Conservation (phyloP, 129 eudicot genomes). For the Chrysanthemum seticuspe region DNA sequence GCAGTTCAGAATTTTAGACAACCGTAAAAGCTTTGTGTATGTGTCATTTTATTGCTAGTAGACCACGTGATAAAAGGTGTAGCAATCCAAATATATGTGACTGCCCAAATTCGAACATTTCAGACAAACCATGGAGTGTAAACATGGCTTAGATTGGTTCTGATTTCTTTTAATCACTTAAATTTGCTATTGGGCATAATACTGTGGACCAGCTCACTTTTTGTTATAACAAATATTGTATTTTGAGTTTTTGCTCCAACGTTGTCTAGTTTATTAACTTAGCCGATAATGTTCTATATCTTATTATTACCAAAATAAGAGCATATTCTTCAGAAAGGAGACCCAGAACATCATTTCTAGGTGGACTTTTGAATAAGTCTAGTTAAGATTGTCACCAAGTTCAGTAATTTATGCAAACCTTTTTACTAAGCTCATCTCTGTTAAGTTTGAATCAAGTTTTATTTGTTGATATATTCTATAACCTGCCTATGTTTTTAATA, state of each 20-base stretch:
- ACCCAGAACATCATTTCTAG: constrained; percentile 2
- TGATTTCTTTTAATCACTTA: constrained; percentile 14
- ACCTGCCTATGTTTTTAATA: neutral
- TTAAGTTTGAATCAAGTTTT: neutral
- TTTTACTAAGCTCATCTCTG: neutral
- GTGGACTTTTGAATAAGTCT: constrained; percentile 20
- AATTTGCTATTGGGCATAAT: neutral
- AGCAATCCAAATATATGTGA: neutral
- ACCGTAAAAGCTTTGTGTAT: neutral
- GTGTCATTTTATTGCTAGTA: neutral
- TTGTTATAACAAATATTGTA: neutral
- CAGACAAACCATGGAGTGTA: neutral
- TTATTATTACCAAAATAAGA: constrained; percentile 3
- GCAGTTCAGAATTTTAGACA: neutral
- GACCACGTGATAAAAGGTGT: neutral
- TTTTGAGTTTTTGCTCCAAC: constrained; percentile 9
- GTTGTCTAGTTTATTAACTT: neutral
- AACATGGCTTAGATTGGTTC: neutral
- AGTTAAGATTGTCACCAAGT: neutral
- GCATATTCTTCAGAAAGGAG: constrained; percentile 7
- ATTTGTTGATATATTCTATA: constrained; percentile 8
- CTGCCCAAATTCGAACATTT: neutral
- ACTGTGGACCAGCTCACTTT: neutral
- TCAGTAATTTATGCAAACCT: constrained; percentile 12
- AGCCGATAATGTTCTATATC: constrained; percentile 4